Conservation (phyloP, 345 rosid genomes). For the Lepidium sativum region DNA sequence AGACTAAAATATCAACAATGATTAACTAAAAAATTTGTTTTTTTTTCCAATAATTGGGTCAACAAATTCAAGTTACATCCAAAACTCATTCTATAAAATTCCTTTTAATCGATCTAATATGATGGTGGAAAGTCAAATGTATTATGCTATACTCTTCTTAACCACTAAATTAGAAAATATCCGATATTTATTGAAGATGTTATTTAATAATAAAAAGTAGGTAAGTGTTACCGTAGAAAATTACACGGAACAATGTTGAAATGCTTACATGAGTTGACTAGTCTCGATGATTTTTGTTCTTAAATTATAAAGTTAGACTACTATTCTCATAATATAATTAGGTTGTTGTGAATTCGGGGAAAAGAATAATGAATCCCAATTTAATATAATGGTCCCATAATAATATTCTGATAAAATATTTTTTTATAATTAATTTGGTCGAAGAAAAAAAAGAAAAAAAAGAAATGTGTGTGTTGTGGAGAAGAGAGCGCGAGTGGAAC, state of each 20-base stretch:
- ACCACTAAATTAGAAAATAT: no score
- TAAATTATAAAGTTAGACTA: background rate
- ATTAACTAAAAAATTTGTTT: no score
- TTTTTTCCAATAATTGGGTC: no score
- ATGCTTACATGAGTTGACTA: slow-evolving; percentile 17
- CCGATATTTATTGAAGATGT: no score
- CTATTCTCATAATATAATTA: background rate
- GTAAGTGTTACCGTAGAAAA: background rate
- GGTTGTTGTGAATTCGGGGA: slow-evolving; percentile 7
- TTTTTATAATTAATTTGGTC: background rate
- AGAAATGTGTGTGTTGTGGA: slow-evolving; percentile 46
- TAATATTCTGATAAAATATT: background rate
- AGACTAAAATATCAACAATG: no score
- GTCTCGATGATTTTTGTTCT: background rate
- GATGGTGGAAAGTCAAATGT: no score
- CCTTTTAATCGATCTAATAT: no score
- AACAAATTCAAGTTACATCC: no score
- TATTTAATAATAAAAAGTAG: no score
- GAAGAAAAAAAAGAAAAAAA: background rate
- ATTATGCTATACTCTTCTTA: no score
- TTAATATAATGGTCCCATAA: slow-evolving; percentile 14
- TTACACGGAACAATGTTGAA: background rate
- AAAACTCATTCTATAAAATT: no score
- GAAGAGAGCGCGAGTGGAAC: slow-evolving; percentile 41
- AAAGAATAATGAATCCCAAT: slow-evolving; percentile 5